Evolutionary conservation across 495 filamentous ascomycete species (phyloP).

Genomic region (Talaromyces nanjingensis): DNA sequence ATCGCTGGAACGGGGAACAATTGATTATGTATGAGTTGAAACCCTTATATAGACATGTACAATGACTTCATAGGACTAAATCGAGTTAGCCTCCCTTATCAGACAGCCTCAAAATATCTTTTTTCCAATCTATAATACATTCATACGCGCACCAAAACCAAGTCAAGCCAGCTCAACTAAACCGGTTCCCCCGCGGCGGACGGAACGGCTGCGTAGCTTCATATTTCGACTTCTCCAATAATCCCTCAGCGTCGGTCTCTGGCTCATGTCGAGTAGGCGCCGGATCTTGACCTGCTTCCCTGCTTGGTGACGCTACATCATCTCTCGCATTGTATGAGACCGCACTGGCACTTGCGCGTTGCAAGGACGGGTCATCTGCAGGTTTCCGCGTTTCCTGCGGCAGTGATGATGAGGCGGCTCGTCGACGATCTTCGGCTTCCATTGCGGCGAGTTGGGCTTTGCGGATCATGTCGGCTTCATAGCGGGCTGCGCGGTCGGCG

Average conservation of each 20-base stretch:
- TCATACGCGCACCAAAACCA: background rate
- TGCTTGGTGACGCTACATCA: slow-evolving; percentile 65
- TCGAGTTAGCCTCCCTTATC: background rate
- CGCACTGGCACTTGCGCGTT: slow-evolving; percentile 22
- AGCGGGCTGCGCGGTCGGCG: slow-evolving; percentile 67
- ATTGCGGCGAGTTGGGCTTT: slow-evolving; percentile 54
- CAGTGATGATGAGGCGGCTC: slow-evolving; percentile 13
- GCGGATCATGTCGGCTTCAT: slow-evolving; percentile 58
- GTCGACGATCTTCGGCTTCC: slow-evolving; percentile 44
- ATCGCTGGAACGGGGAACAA: too few species aligned
- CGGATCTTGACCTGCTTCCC: slow-evolving; percentile 73
- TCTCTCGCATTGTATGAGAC: slow-evolving; percentile 38
- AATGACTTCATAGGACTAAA: background rate
- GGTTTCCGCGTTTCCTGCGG: slow-evolving; percentile 6
- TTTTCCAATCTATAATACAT: slow-evolving; percentile 3
- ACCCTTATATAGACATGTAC: background rate
- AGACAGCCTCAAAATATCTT: background rate
- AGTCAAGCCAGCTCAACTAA: slow-evolving; percentile 43
- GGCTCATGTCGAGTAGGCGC: slow-evolving; percentile 81
- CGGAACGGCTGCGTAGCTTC: slow-evolving; percentile 68
- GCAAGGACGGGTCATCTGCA: slow-evolving; percentile 11
- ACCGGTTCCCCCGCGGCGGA: slow-evolving; percentile 75
- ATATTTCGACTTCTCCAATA: slow-evolving; percentile 84
- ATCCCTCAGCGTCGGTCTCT: slow-evolving; percentile 59
- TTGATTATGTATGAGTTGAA: background rate